Percentiles rank a stretch among this genome's conserved stretches.
Conservation (phyloP, 805 yeast species). For the Metschnikowia cerradonensis region DNA sequence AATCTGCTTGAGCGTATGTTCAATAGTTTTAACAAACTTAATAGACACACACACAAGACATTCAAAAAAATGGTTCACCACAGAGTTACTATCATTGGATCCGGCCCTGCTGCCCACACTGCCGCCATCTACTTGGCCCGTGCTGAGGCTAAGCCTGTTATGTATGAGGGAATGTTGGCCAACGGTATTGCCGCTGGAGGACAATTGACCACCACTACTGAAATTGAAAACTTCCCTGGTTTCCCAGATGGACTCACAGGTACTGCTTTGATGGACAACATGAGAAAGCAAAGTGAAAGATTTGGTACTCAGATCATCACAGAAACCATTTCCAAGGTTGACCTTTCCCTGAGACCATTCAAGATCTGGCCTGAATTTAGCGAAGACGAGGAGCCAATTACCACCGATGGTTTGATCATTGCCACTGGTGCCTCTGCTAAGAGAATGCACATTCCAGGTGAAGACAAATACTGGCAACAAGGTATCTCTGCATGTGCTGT, state of each 20-base stretch:
- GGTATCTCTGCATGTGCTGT: conserved; percentile 99
- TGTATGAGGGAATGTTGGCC: conserved; percentile 95
- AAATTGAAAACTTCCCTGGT: conserved; percentile 98
- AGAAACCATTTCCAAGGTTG: conserved; percentile 92
- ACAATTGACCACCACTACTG: conserved; percentile 97
- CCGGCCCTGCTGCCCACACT: conserved; percentile 99
- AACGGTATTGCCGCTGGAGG: conserved; percentile 99
- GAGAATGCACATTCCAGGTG: conserved; percentile 92
- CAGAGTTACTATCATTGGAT: conserved; percentile 84
- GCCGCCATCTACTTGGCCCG: conserved; percentile 96
- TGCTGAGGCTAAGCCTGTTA: conserved; percentile 90
- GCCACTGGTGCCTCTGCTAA: conserved; percentile 99
- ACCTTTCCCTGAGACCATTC: conserved; percentile 83
- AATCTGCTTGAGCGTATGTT: neutral
- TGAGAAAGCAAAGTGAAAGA: conserved; percentile 81
- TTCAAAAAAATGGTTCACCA: conserved; percentile 67
- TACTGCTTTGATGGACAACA: conserved; percentile 82
- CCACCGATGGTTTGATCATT: conserved; percentile 86
- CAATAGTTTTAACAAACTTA: neutral
- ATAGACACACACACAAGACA: conserved; percentile 1
- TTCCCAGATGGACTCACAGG: conserved; percentile 94
- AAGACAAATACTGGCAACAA: conserved; percentile 97
- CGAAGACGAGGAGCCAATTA: conserved; percentile 86
- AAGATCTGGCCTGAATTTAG: conserved; percentile 95
- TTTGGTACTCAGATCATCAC: conserved; percentile 95